Evolutionary conservation across 257 asterid species (phyloP).

Genomic region (Cynanchum wilfordii): DNA sequence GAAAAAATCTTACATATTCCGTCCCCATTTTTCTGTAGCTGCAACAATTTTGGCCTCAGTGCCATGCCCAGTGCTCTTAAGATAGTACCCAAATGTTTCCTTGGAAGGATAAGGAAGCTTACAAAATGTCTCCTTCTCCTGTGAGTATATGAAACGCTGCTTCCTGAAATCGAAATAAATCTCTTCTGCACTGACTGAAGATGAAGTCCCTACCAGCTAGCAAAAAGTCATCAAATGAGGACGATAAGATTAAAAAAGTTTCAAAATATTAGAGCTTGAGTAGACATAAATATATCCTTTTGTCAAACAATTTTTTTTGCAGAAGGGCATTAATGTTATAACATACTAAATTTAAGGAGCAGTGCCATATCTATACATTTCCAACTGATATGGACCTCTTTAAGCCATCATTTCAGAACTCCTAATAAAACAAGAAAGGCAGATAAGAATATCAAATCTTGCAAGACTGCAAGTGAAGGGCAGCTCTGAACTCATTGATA

Average conservation of each 20-base stretch:
- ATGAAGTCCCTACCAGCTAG: constrained; percentile 64
- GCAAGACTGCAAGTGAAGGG: neutral
- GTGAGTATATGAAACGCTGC: constrained; percentile 79
- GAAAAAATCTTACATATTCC: constrained; percentile 70
- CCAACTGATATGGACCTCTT: neutral
- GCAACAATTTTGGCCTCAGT: constrained; percentile 78
- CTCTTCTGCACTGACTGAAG: constrained; percentile 55
- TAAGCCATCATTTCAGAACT: neutral
- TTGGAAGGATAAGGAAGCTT: constrained; percentile 93
- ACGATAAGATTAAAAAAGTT: constrained; percentile 1
- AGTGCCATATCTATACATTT: neutral
- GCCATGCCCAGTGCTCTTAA: constrained; percentile 86
- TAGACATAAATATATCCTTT: neutral
- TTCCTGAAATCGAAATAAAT: constrained; percentile 92
- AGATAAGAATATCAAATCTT: neutral
- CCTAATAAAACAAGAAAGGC: neutral
- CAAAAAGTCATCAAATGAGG: constrained; percentile 7
- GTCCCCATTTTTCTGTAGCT: constrained; percentile 95
- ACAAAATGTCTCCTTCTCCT: constrained; percentile 59
- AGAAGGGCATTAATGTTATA: neutral
- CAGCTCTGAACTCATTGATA: neutral
- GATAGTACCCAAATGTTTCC: constrained; percentile 84
- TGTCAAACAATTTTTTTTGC: neutral
- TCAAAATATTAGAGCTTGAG: neutral
- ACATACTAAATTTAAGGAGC: neutral